phyloP scores from a whole-genome alignment of 108 stramenopile species.

The Mayamaea pseudoterrestris region DNA sequence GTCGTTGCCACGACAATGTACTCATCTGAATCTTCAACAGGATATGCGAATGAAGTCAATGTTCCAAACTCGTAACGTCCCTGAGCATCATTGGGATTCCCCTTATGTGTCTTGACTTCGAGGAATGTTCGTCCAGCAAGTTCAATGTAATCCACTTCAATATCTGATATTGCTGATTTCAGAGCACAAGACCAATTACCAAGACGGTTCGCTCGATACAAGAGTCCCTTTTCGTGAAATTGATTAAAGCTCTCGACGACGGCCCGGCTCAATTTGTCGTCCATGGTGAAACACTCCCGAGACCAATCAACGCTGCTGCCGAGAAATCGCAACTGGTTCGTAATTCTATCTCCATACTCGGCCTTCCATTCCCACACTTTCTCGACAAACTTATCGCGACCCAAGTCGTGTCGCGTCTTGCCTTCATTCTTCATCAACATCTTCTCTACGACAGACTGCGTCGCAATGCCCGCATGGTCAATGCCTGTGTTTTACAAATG shows the following conservation, averaged over 20 bases:
- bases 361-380: slow-evolving; percentile 99
- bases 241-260: slow-evolving; percentile 87
- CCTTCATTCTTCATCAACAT: slow-evolving; percentile 89
- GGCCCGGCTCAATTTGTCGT: slow-evolving; percentile 85
- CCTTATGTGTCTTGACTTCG: slow-evolving; percentile 94
- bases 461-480: slow-evolving; percentile 99
- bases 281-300: slow-evolving; percentile 98
- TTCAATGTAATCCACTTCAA: slow-evolving; percentile 97
- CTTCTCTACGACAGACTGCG: slow-evolving; percentile 98
- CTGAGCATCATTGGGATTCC: slow-evolving; percentile 72
- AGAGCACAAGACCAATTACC: slow-evolving; percentile 98
- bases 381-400: slow-evolving; percentile 88
- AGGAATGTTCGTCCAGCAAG: slow-evolving; percentile 85
- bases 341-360: slow-evolving; percentile 88
- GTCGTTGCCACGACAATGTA: slow-evolving; percentile 96
- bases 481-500: slow-evolving; percentile 44
- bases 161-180: slow-evolving; percentile 96
- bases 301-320: slow-evolving; percentile 93
- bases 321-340: slow-evolving; percentile 80
- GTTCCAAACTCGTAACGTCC: slow-evolving; percentile 97
- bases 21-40: slow-evolving; percentile 86
- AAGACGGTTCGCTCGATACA: slow-evolving; percentile 89
- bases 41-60: slow-evolving; percentile 94
- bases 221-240: slow-evolving; percentile 91
- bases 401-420: slow-evolving; percentile 92